Evolutionary conservation across 257 asterid genomes (phyloP), one percentile per base, ranked within the genome.

Genomic region (Solanum dulcamara): DNA sequence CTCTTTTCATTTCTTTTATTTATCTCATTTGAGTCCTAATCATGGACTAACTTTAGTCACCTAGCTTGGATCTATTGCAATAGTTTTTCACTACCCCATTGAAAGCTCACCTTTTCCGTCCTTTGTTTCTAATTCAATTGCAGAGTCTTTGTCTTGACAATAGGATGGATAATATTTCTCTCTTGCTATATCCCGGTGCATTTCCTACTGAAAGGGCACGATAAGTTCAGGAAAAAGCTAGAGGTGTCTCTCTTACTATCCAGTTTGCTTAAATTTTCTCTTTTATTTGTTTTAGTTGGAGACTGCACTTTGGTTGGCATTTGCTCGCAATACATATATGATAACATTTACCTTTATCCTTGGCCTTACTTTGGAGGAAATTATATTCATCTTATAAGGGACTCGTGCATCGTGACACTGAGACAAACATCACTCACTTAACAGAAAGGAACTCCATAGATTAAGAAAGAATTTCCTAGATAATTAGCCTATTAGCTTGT

Each of bases 141-240:
- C 97, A 97, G 99, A 96, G 97, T 92, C 59, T 87, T 94, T 3
- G 99, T 95, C 84, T 89, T 97, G 92, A 90, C 94, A n/a, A 22
- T 93, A 85, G 99, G 99, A 84, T 95, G 99, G 99, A 92, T 95
- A 88, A 80, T 97, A 86, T 97, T 97, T 87, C 97, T 97, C 85
- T 92, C 97, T 37, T 93, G 95, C 94, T 97, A 95, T 89, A 91
- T 95, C 88, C 99, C 99, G 35, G 99, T 97, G 84, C 99, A 97
- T 90, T 86, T 92, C 86, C 88, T 95, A 86, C 90, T 97, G 88
- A 97, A 93, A 91, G 99, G 98, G 86, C 92, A 95, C 53, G 98
- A 97, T 75, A 94, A 94, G 86, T 85, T 95, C 88, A 92, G 97
- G 88, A 91, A 93, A 88, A 93, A 90, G 86, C 86, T 97, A 81